Conservation (phyloP, 164 flowering plant genomes). For the Stephania yunnanensis region DNA sequence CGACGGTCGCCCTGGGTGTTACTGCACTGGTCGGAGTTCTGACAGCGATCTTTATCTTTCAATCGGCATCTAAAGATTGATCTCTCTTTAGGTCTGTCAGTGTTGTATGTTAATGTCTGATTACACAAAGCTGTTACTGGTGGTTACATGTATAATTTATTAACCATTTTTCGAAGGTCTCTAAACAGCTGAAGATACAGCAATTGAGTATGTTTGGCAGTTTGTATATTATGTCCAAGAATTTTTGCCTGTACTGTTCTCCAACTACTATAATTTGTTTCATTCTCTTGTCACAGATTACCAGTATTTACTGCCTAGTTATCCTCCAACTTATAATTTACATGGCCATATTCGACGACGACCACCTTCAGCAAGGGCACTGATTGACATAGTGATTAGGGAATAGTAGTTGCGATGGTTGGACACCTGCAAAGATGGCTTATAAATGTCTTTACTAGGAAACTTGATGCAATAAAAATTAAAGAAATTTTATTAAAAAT, state of each 20-base stretch:
- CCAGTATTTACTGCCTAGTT: too few relatives aligned
- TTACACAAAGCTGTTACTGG: not conserved
- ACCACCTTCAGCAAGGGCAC: too few relatives aligned
- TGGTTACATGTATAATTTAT: too few relatives aligned
- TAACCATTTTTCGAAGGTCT: not conserved
- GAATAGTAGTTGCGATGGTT: too few relatives aligned
- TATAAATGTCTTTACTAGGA: too few relatives aligned
- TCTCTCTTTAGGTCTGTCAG: not conserved
- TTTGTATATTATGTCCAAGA: not conserved
- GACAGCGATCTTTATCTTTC: slow-evolving; percentile 88
- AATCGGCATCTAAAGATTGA: slow-evolving; percentile 68
- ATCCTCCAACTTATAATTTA: not conserved
- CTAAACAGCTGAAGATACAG: not conserved
- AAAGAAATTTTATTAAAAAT: too few relatives aligned
- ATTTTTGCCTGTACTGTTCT: not conserved
- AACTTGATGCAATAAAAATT: too few relatives aligned
- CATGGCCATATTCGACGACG: too few relatives aligned
- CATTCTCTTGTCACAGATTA: too few relatives aligned
- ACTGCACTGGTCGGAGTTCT: slow-evolving; percentile 79
- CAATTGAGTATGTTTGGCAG: not conserved
- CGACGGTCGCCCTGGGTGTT: slow-evolving; percentile 77
- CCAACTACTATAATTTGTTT: not conserved
- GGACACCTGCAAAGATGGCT: too few relatives aligned
- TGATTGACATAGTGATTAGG: too few relatives aligned
- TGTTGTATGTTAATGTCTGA: not conserved